Base-by-base conservation (phyloP, 768 basidiomycete species). In the Gelatoporia subvermispora region DNA sequence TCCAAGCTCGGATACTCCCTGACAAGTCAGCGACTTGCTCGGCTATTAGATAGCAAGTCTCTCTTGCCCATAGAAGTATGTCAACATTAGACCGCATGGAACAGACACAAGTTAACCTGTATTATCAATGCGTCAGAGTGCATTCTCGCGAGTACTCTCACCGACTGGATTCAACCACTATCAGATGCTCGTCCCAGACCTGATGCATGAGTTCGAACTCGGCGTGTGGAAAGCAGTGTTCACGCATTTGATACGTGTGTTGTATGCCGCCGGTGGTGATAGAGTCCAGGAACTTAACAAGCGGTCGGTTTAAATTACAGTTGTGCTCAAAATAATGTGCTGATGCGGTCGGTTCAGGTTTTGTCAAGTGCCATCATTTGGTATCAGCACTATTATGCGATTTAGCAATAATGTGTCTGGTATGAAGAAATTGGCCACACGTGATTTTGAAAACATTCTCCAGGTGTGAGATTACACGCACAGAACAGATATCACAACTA, bases 141-240 rank as follows among this genome's bases (percentile, higher is more conserved):
- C 66, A 22, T 69, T 69, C 24, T 62, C 62, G 1, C 18, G 45
- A 7, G n/a, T 25, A 0, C 49, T 57, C 7, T 22, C 50, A 15
- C 24, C 8, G 0, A 43, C 56, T n/a, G 51, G 52, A 8, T 56
- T 64, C 36, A 52, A 66, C 47, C 43, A 57, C 10, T 60, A 59
- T 31, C 1, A 22, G 1, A 51, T 66, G 45, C 49, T 68, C 28
- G 57, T 55, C 4, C 48, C 56, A 2, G 67, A 69, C 43, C 42
- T 64, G n/a, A 24, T 68, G 41, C 68, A 68, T 28, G 63, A 67
- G 31, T 52, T 59, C 17, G 65, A 68, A 34, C 51, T 67, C 2
- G 68, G 67, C 0, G 58, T 59, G 5, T 66, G 63, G 62, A 68
- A 67, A 48, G 48, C 40, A 2, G 9, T 61, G 1, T 59, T 67